Conservation (phyloP, 2,329 filamentous ascomycete species). For the Scleromitrula shiraiana region DNA sequence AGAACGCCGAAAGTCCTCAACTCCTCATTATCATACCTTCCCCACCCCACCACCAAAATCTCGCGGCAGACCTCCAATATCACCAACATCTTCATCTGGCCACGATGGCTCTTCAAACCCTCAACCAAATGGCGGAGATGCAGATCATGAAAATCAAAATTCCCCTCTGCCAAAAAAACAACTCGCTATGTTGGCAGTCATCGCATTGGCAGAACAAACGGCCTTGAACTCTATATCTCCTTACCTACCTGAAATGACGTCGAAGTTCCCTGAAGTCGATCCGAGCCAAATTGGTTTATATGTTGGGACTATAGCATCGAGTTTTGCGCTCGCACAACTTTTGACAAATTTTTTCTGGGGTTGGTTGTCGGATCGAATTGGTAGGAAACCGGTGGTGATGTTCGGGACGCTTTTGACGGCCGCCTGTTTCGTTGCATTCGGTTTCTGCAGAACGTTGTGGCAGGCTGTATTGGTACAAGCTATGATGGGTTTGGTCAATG, state of each 20-base stretch:
- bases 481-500: conserved; percentile 87
- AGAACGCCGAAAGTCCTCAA: conserved; percentile 30
- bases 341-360: conserved; percentile 90
- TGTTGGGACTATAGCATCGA: conserved; percentile 81
- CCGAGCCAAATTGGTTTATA: conserved; percentile 69
- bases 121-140: conserved; percentile 27
- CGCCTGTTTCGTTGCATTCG: conserved; percentile 75
- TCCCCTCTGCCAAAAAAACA: conserved; percentile 74
- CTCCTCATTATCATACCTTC: conserved; percentile 72
- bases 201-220: conserved; percentile 90
- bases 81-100: conserved; percentile 28
- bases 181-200: conserved; percentile 74
- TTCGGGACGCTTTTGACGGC: conserved; percentile 77
- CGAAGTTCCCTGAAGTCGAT: conserved; percentile 73
- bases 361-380: conserved; percentile 70
- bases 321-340: conserved; percentile 88
- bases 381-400: conserved; percentile 75
- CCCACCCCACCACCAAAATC: conserved; percentile 65
- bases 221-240: conserved; percentile 94
- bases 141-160: conserved; percentile 31
- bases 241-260: conserved; percentile 89
- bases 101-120: conserved; percentile 27
- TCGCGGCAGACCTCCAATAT: conserved; percentile 38
- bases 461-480: conserved; percentile 81
- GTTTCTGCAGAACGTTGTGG: conserved; percentile 74